These are phyloP conservation scores for Dioszegia aurantiaca DNA, from an alignment of 768 basidiomycete species.

Conservation along the genomic window DNA sequence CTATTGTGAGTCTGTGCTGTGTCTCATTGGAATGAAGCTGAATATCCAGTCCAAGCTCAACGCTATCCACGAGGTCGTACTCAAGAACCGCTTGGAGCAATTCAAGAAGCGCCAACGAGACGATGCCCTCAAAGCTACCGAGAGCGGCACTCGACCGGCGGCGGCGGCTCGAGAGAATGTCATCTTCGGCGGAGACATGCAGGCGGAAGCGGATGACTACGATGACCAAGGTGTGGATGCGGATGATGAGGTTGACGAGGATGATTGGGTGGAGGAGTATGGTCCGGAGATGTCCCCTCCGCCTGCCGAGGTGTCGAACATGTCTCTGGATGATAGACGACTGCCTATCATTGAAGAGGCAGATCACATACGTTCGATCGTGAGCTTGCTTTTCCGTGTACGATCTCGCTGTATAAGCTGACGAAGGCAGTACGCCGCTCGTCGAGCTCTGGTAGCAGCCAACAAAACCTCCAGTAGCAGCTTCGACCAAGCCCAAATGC, in stretches of 20 bases:
- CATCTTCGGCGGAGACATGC: slow-evolving; percentile 19
- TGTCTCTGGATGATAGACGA: slow-evolving; percentile 74
- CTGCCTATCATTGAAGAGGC: slow-evolving; percentile 70
- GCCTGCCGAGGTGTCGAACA: slow-evolving; percentile 67
- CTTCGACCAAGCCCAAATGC: slow-evolving; percentile 12
- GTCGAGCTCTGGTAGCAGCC: slow-evolving; percentile 76
- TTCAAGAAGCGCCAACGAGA: slow-evolving; percentile 93
- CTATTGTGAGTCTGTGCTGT: slow-evolving; percentile 63
- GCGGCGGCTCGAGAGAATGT: slow-evolving; percentile 18
- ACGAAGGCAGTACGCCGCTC: slow-evolving; percentile 66
- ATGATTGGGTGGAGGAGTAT: slow-evolving; percentile 63
- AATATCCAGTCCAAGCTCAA: slow-evolving; percentile 75
- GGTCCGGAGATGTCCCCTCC: slow-evolving; percentile 80
- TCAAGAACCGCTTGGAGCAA: slow-evolving; percentile 92
- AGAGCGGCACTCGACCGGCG: slow-evolving; percentile 56
- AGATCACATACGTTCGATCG: slow-evolving; percentile 45
- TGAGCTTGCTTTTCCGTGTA: slow-evolving; percentile 23
- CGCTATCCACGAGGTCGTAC: slow-evolving; percentile 89
- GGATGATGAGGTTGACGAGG: slow-evolving; percentile 59
- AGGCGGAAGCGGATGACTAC: slow-evolving; percentile 48
- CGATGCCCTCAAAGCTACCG: slow-evolving; percentile 77
- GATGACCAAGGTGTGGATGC: slow-evolving; percentile 46
- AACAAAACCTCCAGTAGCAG: slow-evolving; percentile 56
- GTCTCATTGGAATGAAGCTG: not conserved
- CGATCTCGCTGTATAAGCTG: not conserved